These are phyloP conservation scores for Phytophthora foliorum DNA, from an alignment of 352 stramenopile genomes.

Conservation along the genomic window DNA sequence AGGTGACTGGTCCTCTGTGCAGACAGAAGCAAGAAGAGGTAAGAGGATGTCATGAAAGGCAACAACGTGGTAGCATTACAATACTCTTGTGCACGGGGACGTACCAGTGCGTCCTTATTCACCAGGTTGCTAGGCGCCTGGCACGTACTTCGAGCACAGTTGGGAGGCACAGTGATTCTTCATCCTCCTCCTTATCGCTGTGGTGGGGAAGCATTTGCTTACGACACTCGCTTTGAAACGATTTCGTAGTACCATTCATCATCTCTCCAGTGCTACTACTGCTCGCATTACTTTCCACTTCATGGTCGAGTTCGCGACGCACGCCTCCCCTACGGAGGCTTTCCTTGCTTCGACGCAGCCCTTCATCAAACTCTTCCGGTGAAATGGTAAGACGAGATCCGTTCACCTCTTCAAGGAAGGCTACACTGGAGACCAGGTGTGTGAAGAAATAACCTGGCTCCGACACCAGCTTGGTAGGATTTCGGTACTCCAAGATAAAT, in stretches of 20 bases:
- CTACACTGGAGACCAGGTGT: conserved; percentile 86
- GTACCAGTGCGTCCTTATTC: not conserved
- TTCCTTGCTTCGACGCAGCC: conserved; percentile 52
- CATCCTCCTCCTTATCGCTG: conserved; percentile 5
- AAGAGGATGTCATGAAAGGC: conserved; percentile 18
- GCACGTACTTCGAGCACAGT: conserved; percentile 57
- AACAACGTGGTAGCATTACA: not conserved
- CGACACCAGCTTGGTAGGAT: conserved; percentile 76
- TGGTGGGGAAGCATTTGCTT: conserved; percentile 6
- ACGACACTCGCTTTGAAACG: conserved; percentile 16
- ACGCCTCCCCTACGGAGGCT: conserved; percentile 10
- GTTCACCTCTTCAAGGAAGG: conserved; percentile 84
- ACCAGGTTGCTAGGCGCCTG: conserved; percentile 33
- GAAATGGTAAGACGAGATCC: conserved; percentile 78
- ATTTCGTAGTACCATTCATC: conserved; percentile 4
- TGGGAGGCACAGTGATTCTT: conserved; percentile 28
- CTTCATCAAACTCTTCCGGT: conserved; percentile 77
- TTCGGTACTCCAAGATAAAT: conserved; percentile 90
- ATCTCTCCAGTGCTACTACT: conserved; percentile 13
- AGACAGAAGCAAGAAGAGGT: conserved; percentile 11
- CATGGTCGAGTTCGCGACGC: conserved; percentile 32
- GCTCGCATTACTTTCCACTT: conserved; percentile 26
- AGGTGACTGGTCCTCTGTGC: conserved; percentile 5
- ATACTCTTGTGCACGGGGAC: conserved; percentile 18
- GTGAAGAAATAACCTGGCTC: conserved; percentile 95